These are phyloP conservation scores for Eleusine coracana DNA, from an alignment of 176 grass and related monocot genomes.

Conservation along the genomic window DNA sequence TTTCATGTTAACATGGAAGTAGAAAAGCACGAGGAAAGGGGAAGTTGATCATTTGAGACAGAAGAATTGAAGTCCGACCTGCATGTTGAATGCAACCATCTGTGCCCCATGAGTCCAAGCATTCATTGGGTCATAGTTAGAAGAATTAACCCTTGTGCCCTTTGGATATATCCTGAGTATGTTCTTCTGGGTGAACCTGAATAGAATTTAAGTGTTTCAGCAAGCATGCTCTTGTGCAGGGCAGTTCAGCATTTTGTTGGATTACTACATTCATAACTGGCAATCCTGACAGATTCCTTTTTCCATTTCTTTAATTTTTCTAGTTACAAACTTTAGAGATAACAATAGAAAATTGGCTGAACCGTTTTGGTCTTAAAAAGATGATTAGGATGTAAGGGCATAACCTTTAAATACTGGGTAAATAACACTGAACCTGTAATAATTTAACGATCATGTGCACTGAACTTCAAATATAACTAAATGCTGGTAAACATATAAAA, in stretches of 20 bases:
- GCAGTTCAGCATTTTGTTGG: background rate
- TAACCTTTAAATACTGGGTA: no score
- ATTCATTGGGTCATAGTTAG: constrained; percentile 83
- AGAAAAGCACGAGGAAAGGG: background rate
- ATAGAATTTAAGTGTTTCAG: constrained; percentile 25
- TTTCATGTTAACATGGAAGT: background rate
- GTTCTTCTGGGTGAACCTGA: constrained; percentile 93
- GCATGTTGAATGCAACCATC: constrained; percentile 99
- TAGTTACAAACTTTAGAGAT: background rate
- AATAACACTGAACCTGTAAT: no score
- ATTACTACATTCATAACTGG: background rate
- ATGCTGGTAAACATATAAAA: constrained; percentile 8
- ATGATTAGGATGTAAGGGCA: no score
- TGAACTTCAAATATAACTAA: constrained; percentile 21
- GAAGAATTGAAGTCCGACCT: constrained; percentile 46
- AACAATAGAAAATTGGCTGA: no score
- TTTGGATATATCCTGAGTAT: constrained; percentile 87
- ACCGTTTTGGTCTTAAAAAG: no score
- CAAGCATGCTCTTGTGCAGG: background rate
- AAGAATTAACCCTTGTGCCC: constrained; percentile 81
- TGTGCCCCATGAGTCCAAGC: constrained; percentile 92
- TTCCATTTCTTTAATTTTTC: background rate
- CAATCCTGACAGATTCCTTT: background rate
- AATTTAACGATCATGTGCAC: background rate
- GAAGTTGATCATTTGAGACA: background rate